Percentiles rank a stretch among this genome's conserved stretches.
Conservation (phyloP, 108 stramenopile genomes). For the Nitzschia sp. region DNA sequence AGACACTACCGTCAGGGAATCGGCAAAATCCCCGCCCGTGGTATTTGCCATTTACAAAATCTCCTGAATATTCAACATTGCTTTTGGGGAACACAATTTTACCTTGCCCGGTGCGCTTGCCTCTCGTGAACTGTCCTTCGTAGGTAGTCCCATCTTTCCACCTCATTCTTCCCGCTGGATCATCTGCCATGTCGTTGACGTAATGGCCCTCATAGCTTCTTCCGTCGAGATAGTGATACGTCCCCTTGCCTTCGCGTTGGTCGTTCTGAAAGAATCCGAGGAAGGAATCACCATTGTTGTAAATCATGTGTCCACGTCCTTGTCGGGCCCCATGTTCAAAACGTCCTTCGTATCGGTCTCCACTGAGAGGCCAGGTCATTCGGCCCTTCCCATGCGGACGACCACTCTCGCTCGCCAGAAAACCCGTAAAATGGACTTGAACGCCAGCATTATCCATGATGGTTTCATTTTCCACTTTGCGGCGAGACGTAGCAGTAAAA, state of each 20-base stretch:
- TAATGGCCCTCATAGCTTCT: conserved; percentile 30
- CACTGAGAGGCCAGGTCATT: conserved; percentile 3
- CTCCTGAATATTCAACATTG: conserved; percentile 27
- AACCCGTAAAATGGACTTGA: neutral
- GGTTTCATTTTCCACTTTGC: neutral
- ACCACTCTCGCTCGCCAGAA: neutral
- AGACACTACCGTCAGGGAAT: conserved; percentile 21
- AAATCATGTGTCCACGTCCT: conserved; percentile 24
- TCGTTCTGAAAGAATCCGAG: conserved; percentile 34
- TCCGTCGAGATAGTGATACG: conserved; percentile 30
- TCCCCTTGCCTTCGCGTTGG: conserved; percentile 42
- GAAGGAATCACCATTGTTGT: conserved; percentile 37
- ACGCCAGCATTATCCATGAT: neutral
- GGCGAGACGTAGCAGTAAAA: neutral
- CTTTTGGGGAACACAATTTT: conserved; percentile 3
- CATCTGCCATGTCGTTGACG: conserved; percentile 13
- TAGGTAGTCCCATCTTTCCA: conserved; percentile 39
- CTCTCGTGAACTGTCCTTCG: conserved; percentile 22
- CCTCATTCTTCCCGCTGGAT: conserved; percentile 19
- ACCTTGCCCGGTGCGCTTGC: conserved; percentile 19
- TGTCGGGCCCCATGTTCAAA: conserved; percentile 28
- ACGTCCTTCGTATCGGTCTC: conserved; percentile 42
- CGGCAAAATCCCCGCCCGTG: conserved; percentile 19
- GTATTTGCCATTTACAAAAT: conserved; percentile 48
- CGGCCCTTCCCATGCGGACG: conserved; percentile 18